Base-by-base conservation (phyloP, 2,329 filamentous ascomycete species). In the Cylindrodendrum hubeiense region DNA sequence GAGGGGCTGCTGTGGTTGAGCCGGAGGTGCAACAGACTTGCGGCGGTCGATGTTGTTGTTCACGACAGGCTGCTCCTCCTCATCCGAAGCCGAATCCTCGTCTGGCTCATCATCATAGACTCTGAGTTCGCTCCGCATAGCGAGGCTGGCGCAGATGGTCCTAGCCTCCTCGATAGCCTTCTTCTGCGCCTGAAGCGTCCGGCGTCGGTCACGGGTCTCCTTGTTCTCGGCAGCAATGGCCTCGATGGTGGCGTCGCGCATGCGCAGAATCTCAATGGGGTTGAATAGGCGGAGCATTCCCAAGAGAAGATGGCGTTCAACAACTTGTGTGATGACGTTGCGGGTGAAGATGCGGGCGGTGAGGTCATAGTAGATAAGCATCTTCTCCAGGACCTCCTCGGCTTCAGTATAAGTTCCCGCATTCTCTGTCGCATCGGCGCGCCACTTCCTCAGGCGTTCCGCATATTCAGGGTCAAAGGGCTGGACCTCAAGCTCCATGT, bases 351-450 rank as follows among this genome's bases (percentile, higher is more conserved):
- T 84, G 71, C 85, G 83, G 7, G 83, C 83, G 2, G 84, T 84
- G 9, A 86, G 79, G 41, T 86, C 84, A 66, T 86, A 86, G 77
- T 85, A 86, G 66, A 86, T 86, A 56, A 86, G 78, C 85, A 86
- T 86, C 79, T 86, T 86, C 74, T 86, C 85, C 26, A 86, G 70
- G 0, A 86, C 84, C 72, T 86, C 84, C 63, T 86, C 83, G 0
- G 85, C 84, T 62, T 86, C 84, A 2, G 81, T 82, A 68, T 84
- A 86, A 0, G 79, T 79, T 26, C 80, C 82, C 0, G 83, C 84
- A 7, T 85, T 80, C 65, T 81, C 76, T 0, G 80, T 81, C 0
- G 78, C 75, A 7, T 80, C 76, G 0, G 77, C 76, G 6, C 85
- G 83, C 84, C 84, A 86, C 60, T 77, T 80, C 28, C 81, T 77